Base-by-base conservation (phyloP, 2,329 filamentous ascomycete species). In the Hymenoscyphus linearis region DNA sequence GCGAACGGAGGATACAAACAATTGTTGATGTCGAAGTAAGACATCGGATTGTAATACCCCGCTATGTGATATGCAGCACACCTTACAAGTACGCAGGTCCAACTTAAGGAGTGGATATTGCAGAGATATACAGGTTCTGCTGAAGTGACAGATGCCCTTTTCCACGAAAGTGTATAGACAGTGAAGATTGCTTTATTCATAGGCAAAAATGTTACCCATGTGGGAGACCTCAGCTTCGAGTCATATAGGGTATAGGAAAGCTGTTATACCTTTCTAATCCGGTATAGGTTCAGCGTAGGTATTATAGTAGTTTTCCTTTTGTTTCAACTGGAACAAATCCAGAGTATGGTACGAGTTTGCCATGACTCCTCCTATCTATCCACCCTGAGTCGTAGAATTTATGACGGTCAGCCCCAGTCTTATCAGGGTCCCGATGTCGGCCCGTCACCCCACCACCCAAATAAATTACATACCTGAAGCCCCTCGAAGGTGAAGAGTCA, bases 401-500 rank as follows among this genome's bases (percentile, higher is more conserved):
- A 31, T 31, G 44, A 13, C 44, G 2, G 3, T 25, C n/a, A 22
- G 40, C 22, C 40, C 40, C n/a, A 22, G 37, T 12, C 44, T 50
- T 50, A 50, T 50, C 44, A 50, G 44, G 44, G 44, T 50, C 52
- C 52, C 52, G 52, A 53, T 53, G 22, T 53, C 52, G 52, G 52
- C 59, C 27, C 27, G 12, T 34, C 10, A 52, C 54, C 53, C 53
- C 54, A 57, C 55, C 35, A 31, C 40, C 55, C 47, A 44, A 58
- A 60, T 52, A 60, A 60, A 56, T 60, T 57, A 14, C 26, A 54
- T 31, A 27, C 52, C 13, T 16, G 52, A 31, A 31, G 31, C 31
- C 31, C 31, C 40, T 47, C 40, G 40, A 47, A n/a, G n/a, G n/a
- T n/a, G n/a, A 26, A 16, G 26, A 54, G 31, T 54, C 31, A 35